These are phyloP conservation scores for Penicillium janthinellum DNA, from an alignment of 2,329 filamentous ascomycete species.

Conservation along the genomic window DNA sequence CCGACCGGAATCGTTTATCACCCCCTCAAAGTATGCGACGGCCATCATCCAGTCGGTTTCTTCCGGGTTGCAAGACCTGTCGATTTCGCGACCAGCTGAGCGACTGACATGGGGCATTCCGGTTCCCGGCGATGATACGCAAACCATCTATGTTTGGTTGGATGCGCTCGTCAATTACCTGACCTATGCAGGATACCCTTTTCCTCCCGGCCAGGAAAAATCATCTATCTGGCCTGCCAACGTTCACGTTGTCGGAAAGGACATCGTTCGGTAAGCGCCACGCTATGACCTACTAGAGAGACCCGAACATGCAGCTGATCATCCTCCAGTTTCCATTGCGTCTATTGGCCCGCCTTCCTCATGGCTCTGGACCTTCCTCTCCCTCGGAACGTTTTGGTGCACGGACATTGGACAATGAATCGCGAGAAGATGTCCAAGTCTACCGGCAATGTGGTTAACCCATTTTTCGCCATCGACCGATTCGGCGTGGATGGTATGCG, in stretches of 20 bases:
- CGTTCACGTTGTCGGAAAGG: slow-evolving; percentile 91
- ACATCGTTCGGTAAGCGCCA: slow-evolving; percentile 70
- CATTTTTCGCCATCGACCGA: slow-evolving; percentile 84
- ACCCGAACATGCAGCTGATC: slow-evolving; percentile 20
- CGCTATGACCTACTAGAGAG: slow-evolving; percentile 5
- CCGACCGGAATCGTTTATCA: slow-evolving; percentile 75
- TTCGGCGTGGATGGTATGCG: slow-evolving; percentile 87
- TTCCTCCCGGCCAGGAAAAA: slow-evolving; percentile 64
- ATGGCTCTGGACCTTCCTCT: slow-evolving; percentile 81
- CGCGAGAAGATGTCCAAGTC: slow-evolving; percentile 96
- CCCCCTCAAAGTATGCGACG: slow-evolving; percentile 71
- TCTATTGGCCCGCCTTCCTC: slow-evolving; percentile 97
- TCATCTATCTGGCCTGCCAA: slow-evolving; percentile 83
- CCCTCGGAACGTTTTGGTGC: slow-evolving; percentile 78
- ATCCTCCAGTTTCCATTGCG: slow-evolving; percentile 72
- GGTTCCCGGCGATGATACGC: slow-evolving; percentile 78
- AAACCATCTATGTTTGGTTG: slow-evolving; percentile 98
- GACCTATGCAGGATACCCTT: slow-evolving; percentile 81
- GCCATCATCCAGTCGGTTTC: slow-evolving; percentile 77
- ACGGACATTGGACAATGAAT: slow-evolving; percentile 94
- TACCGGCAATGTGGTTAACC: slow-evolving; percentile 91
- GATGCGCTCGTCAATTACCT: slow-evolving; percentile 95
- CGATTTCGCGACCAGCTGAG: slow-evolving; percentile 77
- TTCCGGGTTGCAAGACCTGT: slow-evolving; percentile 80
- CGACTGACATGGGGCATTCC: slow-evolving; percentile 84